Conservation (phyloP, 2,329 filamentous ascomycete species). For the Cordyceps tenuipes region DNA sequence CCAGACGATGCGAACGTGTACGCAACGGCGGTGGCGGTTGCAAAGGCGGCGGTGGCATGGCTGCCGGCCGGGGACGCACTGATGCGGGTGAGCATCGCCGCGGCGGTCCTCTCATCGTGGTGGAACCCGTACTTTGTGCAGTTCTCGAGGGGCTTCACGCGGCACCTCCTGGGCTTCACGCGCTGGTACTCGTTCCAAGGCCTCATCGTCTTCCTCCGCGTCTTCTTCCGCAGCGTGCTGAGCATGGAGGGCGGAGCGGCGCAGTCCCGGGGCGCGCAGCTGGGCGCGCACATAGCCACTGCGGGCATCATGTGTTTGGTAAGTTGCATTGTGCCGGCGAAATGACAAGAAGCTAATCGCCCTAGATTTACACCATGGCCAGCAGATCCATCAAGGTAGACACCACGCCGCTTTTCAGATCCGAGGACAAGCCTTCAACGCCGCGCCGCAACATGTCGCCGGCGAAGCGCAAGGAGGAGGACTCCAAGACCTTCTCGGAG, state of each 20-base stretch:
- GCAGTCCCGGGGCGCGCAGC: slow-evolving; percentile 31
- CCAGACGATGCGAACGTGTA: slow-evolving; percentile 22
- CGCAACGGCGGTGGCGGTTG: slow-evolving; percentile 10
- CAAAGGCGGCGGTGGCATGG: slow-evolving; percentile 16
- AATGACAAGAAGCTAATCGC: neutral
- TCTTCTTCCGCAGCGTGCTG: slow-evolving; percentile 36
- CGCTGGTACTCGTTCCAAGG: slow-evolving; percentile 61
- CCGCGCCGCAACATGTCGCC: slow-evolving; percentile 19
- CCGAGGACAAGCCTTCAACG: slow-evolving; percentile 17
- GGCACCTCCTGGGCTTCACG: slow-evolving; percentile 50
- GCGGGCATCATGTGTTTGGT: slow-evolving; percentile 45
- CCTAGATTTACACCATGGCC: slow-evolving; percentile 37
- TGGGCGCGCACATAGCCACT: slow-evolving; percentile 48
- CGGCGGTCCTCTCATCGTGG: slow-evolving; percentile 47
- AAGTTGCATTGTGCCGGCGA: slow-evolving; percentile 24
- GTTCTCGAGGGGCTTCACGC: slow-evolving; percentile 50
- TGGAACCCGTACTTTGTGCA: slow-evolving; percentile 63
- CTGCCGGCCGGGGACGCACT: slow-evolving; percentile 34
- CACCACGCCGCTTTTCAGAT: slow-evolving; percentile 44
- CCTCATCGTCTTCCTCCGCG: slow-evolving; percentile 47
- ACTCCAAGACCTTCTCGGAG: slow-evolving; percentile 37
- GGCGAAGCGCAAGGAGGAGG: slow-evolving; percentile 22
- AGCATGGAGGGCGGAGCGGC: slow-evolving; percentile 31
- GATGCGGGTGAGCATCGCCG: slow-evolving; percentile 38
- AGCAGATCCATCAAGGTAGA: slow-evolving; percentile 45